These are phyloP conservation scores for grape (Vitis vinifera) DNA, from an alignment of 164 flowering plant species.

Conservation along the genomic window DNA sequence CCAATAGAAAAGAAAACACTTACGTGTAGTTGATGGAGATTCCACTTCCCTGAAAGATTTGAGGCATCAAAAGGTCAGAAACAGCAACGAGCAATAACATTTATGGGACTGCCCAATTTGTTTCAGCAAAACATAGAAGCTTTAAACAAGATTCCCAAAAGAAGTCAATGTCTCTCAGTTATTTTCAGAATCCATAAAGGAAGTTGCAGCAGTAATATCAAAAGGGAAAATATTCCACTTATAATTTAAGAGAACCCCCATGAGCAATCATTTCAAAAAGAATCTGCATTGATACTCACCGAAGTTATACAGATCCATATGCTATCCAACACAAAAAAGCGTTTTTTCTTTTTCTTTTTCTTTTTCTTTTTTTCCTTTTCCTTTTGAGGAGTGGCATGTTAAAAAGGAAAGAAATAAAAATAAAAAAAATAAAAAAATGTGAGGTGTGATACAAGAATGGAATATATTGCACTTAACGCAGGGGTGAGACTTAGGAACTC, in stretches of 20 bases:
- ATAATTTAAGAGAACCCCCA: background rate
- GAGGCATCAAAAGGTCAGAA: constrained; percentile 18
- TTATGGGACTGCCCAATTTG: background rate
- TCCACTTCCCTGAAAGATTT: constrained; percentile 43
- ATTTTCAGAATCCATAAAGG: background rate
- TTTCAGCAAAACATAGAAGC: background rate
- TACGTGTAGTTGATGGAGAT: constrained; percentile 41
- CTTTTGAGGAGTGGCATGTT: too few species aligned
- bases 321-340: background rate
- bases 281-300: background rate
- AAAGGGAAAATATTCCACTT: too few species aligned
- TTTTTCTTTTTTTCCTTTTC: too few species aligned
- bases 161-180: background rate
- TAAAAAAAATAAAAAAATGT: too few species aligned
- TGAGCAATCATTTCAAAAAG: background rate
- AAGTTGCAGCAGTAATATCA: background rate
- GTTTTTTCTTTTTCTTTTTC: too few species aligned
- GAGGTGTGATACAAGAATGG: too few species aligned
- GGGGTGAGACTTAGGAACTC: background rate
- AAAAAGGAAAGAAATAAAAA: too few species aligned
- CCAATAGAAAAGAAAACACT: constrained; percentile 13
- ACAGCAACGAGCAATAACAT: background rate
- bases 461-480: background rate
- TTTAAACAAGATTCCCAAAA: background rate
- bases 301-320: background rate